phyloP scores from a whole-genome alignment of 768 basidiomycete genomes.

The Strobilomyces echinocephalus region DNA sequence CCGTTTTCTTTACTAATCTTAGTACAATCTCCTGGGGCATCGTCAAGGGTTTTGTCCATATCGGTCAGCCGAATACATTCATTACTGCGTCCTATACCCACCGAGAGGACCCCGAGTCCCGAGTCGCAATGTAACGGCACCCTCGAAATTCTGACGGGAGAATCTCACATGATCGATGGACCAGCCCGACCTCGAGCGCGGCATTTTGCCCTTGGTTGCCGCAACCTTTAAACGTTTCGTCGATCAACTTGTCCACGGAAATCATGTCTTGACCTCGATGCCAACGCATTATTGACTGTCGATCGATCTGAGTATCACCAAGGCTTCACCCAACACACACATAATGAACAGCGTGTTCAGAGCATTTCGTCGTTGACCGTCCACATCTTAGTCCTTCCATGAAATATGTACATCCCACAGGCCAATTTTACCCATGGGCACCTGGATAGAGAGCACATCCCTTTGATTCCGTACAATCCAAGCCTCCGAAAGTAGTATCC shows the following conservation, averaged over 20 bases:
- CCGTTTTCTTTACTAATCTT: too few relatives aligned
- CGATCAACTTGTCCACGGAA: neutral
- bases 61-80: too few relatives aligned
- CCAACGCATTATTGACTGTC: slow-evolving; percentile 3
- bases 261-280: slow-evolving; percentile 2
- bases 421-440: neutral
- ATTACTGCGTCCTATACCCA: too few relatives aligned
- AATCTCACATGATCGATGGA: too few relatives aligned
- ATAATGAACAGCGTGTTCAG: neutral
- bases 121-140: too few relatives aligned
- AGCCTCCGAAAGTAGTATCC: too few relatives aligned
- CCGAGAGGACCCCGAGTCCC: too few relatives aligned
- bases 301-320: neutral
- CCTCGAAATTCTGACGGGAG: too few relatives aligned
- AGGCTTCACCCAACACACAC: neutral
- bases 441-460: neutral
- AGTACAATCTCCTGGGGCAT: too few relatives aligned
- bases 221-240: neutral
- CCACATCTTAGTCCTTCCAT: neutral
- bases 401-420: too few relatives aligned
- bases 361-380: neutral
- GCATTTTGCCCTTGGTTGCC: neutral
- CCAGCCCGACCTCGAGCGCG: neutral
- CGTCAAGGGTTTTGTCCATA: too few relatives aligned
- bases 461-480: too few relatives aligned